These are phyloP conservation scores for Paecilomyces niveus DNA, from an alignment of 2,329 filamentous ascomycete species.

Conservation along the genomic window DNA sequence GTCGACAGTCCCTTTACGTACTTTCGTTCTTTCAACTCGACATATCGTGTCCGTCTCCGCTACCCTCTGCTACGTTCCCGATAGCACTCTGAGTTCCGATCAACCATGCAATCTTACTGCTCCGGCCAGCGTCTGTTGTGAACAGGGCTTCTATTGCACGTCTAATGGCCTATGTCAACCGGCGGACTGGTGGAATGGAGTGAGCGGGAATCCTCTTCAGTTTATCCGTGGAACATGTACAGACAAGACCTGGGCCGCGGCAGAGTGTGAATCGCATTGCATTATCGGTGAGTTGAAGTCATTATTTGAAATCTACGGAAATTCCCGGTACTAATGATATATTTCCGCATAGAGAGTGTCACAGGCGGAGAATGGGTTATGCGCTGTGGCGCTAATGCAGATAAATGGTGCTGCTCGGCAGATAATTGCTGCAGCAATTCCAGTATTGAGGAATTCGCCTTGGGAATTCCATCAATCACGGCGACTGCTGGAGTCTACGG, in stretches of 20 bases:
- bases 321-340: neutral
- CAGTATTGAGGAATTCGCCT: neutral
- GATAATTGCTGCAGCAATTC: conserved; percentile 3
- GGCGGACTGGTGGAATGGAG: conserved; percentile 1
- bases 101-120: conserved; percentile 1
- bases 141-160: conserved; percentile 3
- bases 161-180: conserved; percentile 3
- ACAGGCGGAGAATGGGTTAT: conserved; percentile 2
- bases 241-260: conserved; percentile 2
- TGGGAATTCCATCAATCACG: neutral
- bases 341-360: neutral
- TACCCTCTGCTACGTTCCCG: conserved; percentile 2
- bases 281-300: conserved; percentile 2
- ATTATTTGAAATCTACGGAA: neutral
- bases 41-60: neutral
- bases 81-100: conserved; percentile 1
- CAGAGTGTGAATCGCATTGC: conserved; percentile 1
- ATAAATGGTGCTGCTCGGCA: conserved; percentile 2
- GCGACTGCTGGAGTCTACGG: neutral
- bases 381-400: neutral
- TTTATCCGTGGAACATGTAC: conserved; percentile 4
- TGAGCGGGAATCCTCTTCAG: conserved; percentile 1
- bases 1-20: neutral
- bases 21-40: neutral
- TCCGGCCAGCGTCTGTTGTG: conserved; percentile 3